phyloP scores from a whole-genome alignment of 495 filamentous ascomycete genomes.

The Rhizodiscina lignyota region DNA sequence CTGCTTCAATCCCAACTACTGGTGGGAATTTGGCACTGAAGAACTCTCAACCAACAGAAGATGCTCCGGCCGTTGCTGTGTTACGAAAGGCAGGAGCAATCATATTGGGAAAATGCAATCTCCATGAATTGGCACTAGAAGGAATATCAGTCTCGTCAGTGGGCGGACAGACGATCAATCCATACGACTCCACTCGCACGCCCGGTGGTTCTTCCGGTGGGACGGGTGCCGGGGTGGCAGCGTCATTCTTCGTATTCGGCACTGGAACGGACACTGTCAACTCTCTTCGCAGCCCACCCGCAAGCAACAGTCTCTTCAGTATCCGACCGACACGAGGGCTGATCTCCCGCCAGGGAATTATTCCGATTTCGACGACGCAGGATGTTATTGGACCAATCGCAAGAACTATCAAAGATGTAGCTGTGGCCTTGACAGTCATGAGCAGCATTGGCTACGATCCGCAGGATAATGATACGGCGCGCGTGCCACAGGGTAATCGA shows the following conservation, averaged over 20 bases:
- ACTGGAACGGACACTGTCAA: constrained; percentile 52
- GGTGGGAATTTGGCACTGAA: constrained; percentile 32
- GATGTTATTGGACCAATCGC: constrained; percentile 45
- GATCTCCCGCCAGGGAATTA: constrained; percentile 33
- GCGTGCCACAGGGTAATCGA: constrained; percentile 18
- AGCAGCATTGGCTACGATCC: constrained; percentile 28
- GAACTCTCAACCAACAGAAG: constrained; percentile 23
- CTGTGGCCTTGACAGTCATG: constrained; percentile 39
- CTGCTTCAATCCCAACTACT: constrained; percentile 34
- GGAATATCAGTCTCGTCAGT: constrained; percentile 42
- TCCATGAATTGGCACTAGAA: constrained; percentile 50
- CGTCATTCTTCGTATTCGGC: constrained; percentile 37
- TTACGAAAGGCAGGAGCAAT: constrained; percentile 39
- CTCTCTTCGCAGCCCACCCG: constrained; percentile 42
- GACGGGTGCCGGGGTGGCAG: constrained; percentile 41
- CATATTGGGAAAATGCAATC: constrained; percentile 49
- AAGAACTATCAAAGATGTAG: constrained; percentile 34
- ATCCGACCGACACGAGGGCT: constrained; percentile 41
- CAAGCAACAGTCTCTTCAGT: constrained; percentile 44
- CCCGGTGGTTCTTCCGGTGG: constrained; percentile 50
- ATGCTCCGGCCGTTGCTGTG: constrained; percentile 33
- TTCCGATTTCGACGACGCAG: constrained; percentile 45
- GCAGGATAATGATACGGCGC: constrained; percentile 26
- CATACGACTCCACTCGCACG: constrained; percentile 42
- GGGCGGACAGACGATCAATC: constrained; percentile 45